Percentiles rank a stretch among this genome's conserved stretches.
These are phyloP conservation scores for Chalara sp. DNA, from an alignment of 2,329 filamentous ascomycete species.

Conservation along the genomic window DNA sequence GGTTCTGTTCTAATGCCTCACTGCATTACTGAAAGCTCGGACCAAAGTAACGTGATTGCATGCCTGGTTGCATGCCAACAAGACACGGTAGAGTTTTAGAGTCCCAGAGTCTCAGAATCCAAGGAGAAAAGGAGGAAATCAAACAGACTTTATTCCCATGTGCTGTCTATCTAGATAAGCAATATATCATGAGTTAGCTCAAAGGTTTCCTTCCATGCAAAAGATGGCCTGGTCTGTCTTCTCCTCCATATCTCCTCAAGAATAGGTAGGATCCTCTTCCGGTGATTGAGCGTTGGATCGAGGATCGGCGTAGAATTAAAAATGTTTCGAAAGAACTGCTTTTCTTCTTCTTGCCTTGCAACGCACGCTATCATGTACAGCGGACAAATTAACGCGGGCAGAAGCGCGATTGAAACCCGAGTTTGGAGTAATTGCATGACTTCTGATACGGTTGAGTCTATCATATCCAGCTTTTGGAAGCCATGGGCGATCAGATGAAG, in stretches of 20 bases:
- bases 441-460: constrained; percentile 12
- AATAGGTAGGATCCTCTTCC: constrained; percentile 18
- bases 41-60: too few relatives aligned
- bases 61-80: too few relatives aligned
- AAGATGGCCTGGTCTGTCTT: constrained; percentile 2
- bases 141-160: too few relatives aligned
- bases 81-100: too few relatives aligned
- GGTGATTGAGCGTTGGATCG: constrained; percentile 20
- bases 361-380: constrained; percentile 21
- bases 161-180: constrained; percentile 11
- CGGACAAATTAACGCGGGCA: constrained; percentile 18
- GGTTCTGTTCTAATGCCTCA: too few relatives aligned
- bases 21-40: too few relatives aligned
- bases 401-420: constrained; percentile 8
- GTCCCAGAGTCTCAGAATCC: too few relatives aligned
- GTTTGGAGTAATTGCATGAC: constrained; percentile 17
- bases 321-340: constrained; percentile 15
- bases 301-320: constrained; percentile 20
- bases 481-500: constrained; percentile 20
- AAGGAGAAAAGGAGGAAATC: too few relatives aligned
- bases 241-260: constrained; percentile 19
- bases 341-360: constrained; percentile 15
- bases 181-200: constrained; percentile 12
- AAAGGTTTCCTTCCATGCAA: constrained; percentile 10
- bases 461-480: constrained; percentile 8